Conservation (phyloP, 148 eudicot species). For the Diospyros kaki region DNA sequence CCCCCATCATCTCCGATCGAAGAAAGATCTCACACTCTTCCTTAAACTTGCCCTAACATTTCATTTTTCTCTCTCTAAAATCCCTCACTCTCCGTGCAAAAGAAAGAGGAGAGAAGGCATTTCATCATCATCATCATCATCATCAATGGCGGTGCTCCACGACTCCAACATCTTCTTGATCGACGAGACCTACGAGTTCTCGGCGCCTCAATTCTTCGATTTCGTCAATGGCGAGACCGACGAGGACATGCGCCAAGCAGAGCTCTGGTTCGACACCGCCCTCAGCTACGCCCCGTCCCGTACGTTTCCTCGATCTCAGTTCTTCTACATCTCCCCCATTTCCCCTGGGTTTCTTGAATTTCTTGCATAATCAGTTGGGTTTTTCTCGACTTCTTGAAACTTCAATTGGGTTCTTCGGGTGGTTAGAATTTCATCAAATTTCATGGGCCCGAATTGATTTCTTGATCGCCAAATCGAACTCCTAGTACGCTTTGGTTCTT, state of each 20-base stretch:
- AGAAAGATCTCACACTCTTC: background rate
- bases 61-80: conserved; percentile 1
- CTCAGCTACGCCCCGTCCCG: conserved; percentile 79
- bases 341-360: background rate
- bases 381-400: background rate
- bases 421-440: background rate
- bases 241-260: conserved; percentile 49
- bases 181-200: conserved; percentile 71
- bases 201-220: conserved; percentile 76
- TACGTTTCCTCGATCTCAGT: conserved; percentile 29
- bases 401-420: background rate
- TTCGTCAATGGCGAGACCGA: conserved; percentile 67
- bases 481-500: too few relatives aligned
- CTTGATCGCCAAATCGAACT: background rate
- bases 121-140: too few relatives aligned
- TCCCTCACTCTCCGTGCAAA: too few relatives aligned
- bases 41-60: background rate
- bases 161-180: conserved; percentile 33
- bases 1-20: background rate
- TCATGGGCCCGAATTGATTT: background rate
- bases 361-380: background rate
- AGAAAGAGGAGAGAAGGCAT: too few relatives aligned
- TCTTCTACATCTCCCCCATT: background rate
- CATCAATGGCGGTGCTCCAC: conserved; percentile 34
- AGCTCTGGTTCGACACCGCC: conserved; percentile 79